Base-by-base conservation (phyloP, 495 filamentous ascomycete genomes). In the Penicillium pancosmium region DNA sequence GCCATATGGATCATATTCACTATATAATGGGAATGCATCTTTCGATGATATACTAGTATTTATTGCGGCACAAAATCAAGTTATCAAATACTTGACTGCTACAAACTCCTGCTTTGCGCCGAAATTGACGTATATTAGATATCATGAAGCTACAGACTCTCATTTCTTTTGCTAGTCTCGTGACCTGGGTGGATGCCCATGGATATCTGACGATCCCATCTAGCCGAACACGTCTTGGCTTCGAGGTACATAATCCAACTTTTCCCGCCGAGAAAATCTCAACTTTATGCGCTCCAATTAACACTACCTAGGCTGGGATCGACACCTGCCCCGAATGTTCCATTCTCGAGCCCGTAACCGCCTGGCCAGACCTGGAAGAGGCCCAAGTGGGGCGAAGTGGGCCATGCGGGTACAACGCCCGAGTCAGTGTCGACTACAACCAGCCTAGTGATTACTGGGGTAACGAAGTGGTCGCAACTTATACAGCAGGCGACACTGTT, bases 391-490 rank as follows among this genome's bases (percentile, higher is more conserved):
- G 81, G 31, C 75, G 80, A 10, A 82, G 77, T 55, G 82, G 82
- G 1, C 78, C 78, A 15, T 85, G 82, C 54, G 82, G 82, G 1
- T 85, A 82, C 67, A 85, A 85, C 52, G 77, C 80, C 4, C 79
- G 82, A 12, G 80, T 82, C 34, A 73, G 75, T 62, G 68, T 81
- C 50, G 81, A 85, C 67, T 85, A 85, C 69, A 85, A 85, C 71
- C 64, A 76, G 49, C 81, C 82, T 0, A 54, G 59, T 1, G 52
- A 51, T 1, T 48, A 71, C 62, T 85, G 80, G 81, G 82, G 82
- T 11, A 72, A 65, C 16, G 35, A 64, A 0, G 64, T 74, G 0
- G 80, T 83, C 0, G 75, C 68, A 2, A 79, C 72, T 0, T 85
- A 82, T 66, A 67, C 65, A 6, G 68, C 78, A 0, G 78, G 79